Evolutionary conservation across 208 protist genomes (phyloP).

Genomic region (Spironucleus salmonicida): DNA sequence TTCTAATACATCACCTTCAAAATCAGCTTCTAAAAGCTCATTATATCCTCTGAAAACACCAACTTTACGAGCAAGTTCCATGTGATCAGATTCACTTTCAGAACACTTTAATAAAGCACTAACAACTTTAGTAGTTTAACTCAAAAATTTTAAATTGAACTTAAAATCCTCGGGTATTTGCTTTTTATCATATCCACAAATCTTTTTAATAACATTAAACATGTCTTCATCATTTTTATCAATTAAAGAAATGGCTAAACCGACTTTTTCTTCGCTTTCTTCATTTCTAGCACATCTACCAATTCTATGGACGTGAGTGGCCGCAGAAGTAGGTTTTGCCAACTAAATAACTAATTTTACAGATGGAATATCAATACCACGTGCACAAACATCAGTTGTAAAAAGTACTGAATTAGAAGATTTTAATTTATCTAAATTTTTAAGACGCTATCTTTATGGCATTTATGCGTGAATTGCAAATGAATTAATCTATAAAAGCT

Average conservation of each 20-base stretch:
- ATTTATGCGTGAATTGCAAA: background rate
- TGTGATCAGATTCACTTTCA: too few relatives aligned
- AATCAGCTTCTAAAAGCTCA: too few relatives aligned
- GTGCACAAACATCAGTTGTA: background rate
- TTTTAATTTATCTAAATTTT: background rate
- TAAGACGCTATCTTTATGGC: background rate
- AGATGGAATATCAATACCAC: constrained; percentile 23
- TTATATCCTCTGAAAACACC: too few relatives aligned
- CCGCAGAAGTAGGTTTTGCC: background rate
- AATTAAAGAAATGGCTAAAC: background rate
- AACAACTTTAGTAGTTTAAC: too few relatives aligned
- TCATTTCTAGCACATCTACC: background rate
- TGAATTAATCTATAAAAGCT: background rate
- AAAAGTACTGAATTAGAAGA: background rate
- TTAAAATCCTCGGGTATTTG: background rate
- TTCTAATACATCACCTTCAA: too few relatives aligned
- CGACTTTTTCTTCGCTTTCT: background rate
- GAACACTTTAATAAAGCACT: too few relatives aligned
- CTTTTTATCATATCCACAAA: background rate
- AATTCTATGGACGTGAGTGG: constrained; percentile 17
- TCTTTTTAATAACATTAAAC: background rate
- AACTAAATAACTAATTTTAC: constrained; percentile 5
- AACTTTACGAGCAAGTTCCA: too few relatives aligned
- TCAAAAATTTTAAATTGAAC: too few relatives aligned
- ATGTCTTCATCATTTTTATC: background rate